Base-by-base conservation (phyloP, 73 alveolate species). In the Paramecium primaurelia region DNA sequence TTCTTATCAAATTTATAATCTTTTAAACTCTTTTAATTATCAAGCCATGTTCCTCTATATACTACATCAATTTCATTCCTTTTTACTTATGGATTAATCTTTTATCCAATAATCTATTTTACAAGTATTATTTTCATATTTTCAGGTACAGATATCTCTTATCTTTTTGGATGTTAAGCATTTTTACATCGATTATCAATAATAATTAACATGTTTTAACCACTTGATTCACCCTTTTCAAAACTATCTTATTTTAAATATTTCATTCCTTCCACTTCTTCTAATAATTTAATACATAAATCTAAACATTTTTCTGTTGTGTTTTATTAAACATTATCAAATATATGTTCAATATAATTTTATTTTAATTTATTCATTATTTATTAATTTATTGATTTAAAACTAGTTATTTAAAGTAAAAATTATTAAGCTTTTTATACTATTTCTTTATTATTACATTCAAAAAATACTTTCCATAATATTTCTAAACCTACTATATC, bases 191-290 rank as follows among this genome's bases (percentile, higher is more conserved):
- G 5, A 49, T 80, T 80, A 45, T 80, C 91, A 32, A 80, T 47
- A 22, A 20, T 80, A 14, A 47, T 42, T 8, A 64, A 25, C 9
- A 80, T 42, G 12, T 80, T 80, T 32, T 64, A 64, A 16, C 28
- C 47, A 64, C 9, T 28, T 12, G 26, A 32, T 18, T 80, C 91
- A 6, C 77, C 75, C 30, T 80, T 45, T n/a, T 80, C 91, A 80
- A 64, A 64, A 34, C 51, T 32, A 14, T 64, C 47, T 11, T 40
- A 14, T 45, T 73, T 73, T 37, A 37, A 16, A 37, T 42, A 45
- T 28, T 80, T 80, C 44, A 80, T 45, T 18, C 91, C 91, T 80
- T 80, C 91, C 7, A 47, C 47, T 32, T 80, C 91, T 80, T 80
- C 91, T 25, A 80, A 12, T 18, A 80, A 44, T 44, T 80, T 80